Evolutionary conservation across 495 filamentous ascomycete genomes (phyloP).

Genomic region (Delitschia confertaspora): DNA sequence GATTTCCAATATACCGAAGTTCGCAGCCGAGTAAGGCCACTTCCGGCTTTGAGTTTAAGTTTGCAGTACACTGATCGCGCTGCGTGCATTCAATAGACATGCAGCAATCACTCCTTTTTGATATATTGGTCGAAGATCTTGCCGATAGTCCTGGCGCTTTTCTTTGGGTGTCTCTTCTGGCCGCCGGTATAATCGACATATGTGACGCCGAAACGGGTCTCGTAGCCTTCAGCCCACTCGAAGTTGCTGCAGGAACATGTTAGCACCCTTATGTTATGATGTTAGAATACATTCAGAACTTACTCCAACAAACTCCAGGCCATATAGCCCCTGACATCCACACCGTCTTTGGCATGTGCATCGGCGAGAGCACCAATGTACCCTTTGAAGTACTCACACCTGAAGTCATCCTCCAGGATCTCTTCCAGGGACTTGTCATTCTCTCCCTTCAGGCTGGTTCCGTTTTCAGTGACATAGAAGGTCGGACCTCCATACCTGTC

Average conservation of each 20-base stretch:
- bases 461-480: constrained; percentile 79
- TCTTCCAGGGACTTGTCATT: constrained; percentile 61
- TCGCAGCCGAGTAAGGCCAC: too few species aligned
- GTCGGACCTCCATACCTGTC: constrained; percentile 63
- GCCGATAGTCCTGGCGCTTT: constrained; percentile 59
- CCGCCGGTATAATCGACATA: constrained; percentile 67
- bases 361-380: constrained; percentile 66
- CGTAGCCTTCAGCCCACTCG: constrained; percentile 68
- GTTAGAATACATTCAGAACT: constrained; percentile 13
- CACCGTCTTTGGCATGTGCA: constrained; percentile 56
- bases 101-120: constrained; percentile 42
- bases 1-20: too few species aligned
- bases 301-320: constrained; percentile 74
- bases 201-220: constrained; percentile 72
- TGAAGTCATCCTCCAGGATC: constrained; percentile 65
- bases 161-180: constrained; percentile 70
- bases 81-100: too few species aligned
- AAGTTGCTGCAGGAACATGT: constrained; percentile 40
- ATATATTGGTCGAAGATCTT: constrained; percentile 52
- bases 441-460: constrained; percentile 68
- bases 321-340: constrained; percentile 64
- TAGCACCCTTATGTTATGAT: constrained; percentile 2
- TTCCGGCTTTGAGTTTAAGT: too few species aligned
- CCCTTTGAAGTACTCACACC: constrained; percentile 62
- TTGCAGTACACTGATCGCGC: too few species aligned